Evolutionary conservation across 306 rosid species (phyloP), one percentile per base, ranked within the genome.

Genomic region (Arachis hypogaea): DNA sequence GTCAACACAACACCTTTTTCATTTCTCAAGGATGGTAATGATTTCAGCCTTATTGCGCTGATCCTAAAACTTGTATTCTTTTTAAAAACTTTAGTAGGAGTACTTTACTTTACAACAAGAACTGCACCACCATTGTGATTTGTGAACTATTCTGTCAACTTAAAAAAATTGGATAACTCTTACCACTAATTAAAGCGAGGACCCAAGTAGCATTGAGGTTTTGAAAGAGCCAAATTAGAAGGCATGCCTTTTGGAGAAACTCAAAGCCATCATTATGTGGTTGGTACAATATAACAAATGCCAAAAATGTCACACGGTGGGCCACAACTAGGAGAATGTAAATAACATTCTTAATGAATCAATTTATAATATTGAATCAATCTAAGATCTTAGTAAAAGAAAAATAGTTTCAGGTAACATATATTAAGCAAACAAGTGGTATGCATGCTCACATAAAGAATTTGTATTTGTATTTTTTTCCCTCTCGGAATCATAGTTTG

Each of bases 101-200:
- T 45, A 6, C 49, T 33, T 33, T 33, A 2, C 38, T 33, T 33
- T 33, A 33, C 38, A 33, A 33, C 38, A 33, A 33, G 38, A 60
- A 49, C 44, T 52, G 66, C 47, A 66, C 59, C 47, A 66, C 59
- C 49, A 73, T 73, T 66, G 52, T 28, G n/a, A 29, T 2, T 2
- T 33, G 38, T 28, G n/a, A 42, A 4, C 73, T 67, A 73, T 76
- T 65, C 22, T 66, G 40, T 71, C 72, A 68, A 71, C 29, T 41
- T 68, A 59, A 36, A 58, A 51, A 51, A 57, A 57, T 70, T 77
- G 72, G 72, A 60, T 77, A 46, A 64, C 52, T 71, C 77, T 77
- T 82, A 71, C 73, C 82, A 80, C 81, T 77, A 76, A 79, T 62
- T 84, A 68, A 82, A 80, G 77, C 64, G 56, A 43, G 73, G 71